Base-by-base conservation (phyloP, 2,329 filamentous ascomycete species). In the Paraphoma chrysanthemicola region DNA sequence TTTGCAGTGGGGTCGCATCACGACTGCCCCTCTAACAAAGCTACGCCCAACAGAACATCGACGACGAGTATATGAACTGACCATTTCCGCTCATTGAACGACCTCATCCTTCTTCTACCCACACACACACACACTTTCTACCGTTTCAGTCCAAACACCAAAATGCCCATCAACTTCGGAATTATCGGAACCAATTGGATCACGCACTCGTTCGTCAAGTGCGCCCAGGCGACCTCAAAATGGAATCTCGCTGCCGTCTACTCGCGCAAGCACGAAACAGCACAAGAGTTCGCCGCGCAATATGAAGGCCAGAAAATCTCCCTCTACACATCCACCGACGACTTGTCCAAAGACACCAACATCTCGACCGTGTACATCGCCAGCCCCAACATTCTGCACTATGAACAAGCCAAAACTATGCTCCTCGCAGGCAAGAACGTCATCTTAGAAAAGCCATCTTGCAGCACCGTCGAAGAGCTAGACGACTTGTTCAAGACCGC, bases 111-210 rank as follows among this genome's bases (percentile, higher is more conserved):
- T 51, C 33, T 38, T 38, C 33, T 11, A 6, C n/a, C 33, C 33
- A 38, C 33, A 11, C n/a, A 38, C 33, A 38, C 33, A 11, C n/a
- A 38, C 48, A 8, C 30, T 28, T 44, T 36, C 38, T n/a, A 46
- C 47, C 45, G 36, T 30, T 48, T 30, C 30, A n/a, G 16, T 8
- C 9, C n/a, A 23, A 23, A 44, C 38, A 38, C 28, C 62, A 68
- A 55, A 45, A 72, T 68, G 65, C 36, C 51, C 30, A 74, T 82
- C 67, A 78, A 72, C 46, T 80, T 81, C 66, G 80, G 73, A 51
- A 77, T 78, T 54, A 79, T 83, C 55, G 81, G 81, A 62, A 81
- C 80, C 17, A 74, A 71, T 67, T 83, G 81, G 81, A 83, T 83
- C 66, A 82, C 81, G 3, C 77, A 79, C 59, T 80, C 79, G 9